phyloP scores from a whole-genome alignment of 1,284 basidiomycete genomes.

The Cystobasidium slooffiae region DNA sequence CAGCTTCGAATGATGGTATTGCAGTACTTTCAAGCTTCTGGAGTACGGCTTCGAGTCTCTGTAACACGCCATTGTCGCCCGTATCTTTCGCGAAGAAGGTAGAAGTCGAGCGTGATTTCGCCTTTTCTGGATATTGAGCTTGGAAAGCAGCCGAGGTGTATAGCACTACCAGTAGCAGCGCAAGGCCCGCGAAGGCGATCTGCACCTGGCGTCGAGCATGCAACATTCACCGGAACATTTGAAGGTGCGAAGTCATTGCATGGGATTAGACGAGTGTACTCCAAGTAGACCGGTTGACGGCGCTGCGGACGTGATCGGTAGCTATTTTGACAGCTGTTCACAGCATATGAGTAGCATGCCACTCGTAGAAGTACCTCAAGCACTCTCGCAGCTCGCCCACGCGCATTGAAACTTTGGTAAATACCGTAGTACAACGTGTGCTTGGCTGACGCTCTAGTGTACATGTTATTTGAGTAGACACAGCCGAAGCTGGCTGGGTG shows the following conservation, averaged over 20 bases:
- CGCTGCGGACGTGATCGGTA: neutral
- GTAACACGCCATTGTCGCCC: neutral
- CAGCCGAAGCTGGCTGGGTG: too few relatives aligned
- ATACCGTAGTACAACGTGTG: too few relatives aligned
- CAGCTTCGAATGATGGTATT: slow-evolving; percentile 22
- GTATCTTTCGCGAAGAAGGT: neutral
- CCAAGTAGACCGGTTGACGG: too few relatives aligned
- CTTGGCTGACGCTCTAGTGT: too few relatives aligned
- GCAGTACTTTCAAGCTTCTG: slow-evolving; percentile 22
- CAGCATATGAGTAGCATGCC: too few relatives aligned
- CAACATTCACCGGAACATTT: neutral
- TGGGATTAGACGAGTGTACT: neutral
- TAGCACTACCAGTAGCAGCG: slow-evolving; percentile 17
- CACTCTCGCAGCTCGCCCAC: too few relatives aligned
- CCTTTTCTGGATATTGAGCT: neutral
- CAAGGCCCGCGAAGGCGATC: slow-evolving; percentile 1
- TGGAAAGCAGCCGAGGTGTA: slow-evolving; percentile 18
- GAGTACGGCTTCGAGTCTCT: slow-evolving; percentile 13
- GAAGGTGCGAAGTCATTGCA: neutral
- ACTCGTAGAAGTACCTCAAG: too few relatives aligned
- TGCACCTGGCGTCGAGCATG: neutral
- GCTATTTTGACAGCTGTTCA: neutral
- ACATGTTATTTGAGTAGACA: too few relatives aligned
- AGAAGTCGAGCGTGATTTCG: neutral
- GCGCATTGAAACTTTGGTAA: too few relatives aligned